Conservation (phyloP, 345 rosid species). For the Psidium friedrichsthalianum region DNA sequence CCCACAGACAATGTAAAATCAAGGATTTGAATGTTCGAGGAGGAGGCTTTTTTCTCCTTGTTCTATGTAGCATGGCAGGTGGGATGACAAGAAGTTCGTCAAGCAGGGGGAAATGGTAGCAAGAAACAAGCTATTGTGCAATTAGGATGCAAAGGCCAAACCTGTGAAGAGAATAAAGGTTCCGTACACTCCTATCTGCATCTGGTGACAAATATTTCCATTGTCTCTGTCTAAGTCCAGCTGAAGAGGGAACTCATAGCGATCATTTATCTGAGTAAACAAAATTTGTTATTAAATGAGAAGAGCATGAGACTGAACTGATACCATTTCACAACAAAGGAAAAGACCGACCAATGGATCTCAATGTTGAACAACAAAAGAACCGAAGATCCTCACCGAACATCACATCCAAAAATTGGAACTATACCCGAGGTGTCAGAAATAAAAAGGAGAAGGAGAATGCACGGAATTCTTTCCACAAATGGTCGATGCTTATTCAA, state of each 20-base stretch:
- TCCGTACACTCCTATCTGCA: constrained; percentile 80
- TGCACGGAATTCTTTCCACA: not conserved
- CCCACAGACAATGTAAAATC: not conserved
- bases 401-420: not conserved
- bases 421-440: not conserved
- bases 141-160: constrained; percentile 3
- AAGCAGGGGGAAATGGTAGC: not conserved
- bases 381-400: not conserved
- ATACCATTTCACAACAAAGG: not conserved
- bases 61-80: not conserved
- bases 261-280: constrained; percentile 67
- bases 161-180: constrained; percentile 94
- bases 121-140: not conserved
- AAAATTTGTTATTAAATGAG: not conserved
- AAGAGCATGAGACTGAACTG: not conserved
- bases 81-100: not conserved
- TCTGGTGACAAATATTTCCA: constrained; percentile 83
- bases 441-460: not conserved
- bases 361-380: not conserved
- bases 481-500: not conserved
- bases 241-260: constrained; percentile 92
- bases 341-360: not conserved
- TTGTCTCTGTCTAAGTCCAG: constrained; percentile 89
- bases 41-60: not conserved
- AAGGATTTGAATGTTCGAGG: not conserved